Base-by-base conservation (phyloP, 2,329 filamentous ascomycete species). In the Cordyceps farinosa region DNA sequence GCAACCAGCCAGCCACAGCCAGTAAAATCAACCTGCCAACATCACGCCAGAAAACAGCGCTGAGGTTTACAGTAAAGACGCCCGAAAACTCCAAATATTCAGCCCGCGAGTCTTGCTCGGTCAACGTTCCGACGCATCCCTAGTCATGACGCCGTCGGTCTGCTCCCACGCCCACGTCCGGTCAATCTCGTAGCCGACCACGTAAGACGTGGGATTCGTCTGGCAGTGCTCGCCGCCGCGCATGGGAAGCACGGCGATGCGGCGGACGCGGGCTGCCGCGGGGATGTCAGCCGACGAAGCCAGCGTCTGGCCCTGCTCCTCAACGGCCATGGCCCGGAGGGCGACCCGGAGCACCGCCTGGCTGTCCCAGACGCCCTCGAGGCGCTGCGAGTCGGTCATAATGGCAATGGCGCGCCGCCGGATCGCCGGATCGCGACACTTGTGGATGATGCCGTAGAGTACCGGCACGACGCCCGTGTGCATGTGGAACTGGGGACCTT, bases 351-450 rank as follows among this genome's bases (percentile, higher is more conserved):
- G 50, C 7, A 56, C 30, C 27, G 32, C 38, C 34, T 32, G 22
- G 54, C 50, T 60, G 36, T 64, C 50, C 62, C 62, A 64, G 34
- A 64, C 32, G 6, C 62, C 62, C 36, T 64, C 56, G 3, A 54
- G 29, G 5, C 48, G 55, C 32, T 34, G 62, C 10, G 42, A 52
- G 2, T n/a, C 32, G 22, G 42, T 5, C 56, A 64, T 50, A 17
- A 64, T 42, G 5, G 57, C 27, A 9, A 59, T 22, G 8, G 62
- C 62, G 5, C 44, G 55, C 15, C 62, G 22, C 3, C 62, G 56
- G n/a, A 64, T 61, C 3, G 32, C n/a, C n/a, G 62, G 62, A 36
- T 61, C 62, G 9, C 62, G 55, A 51, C 62, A 64, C 29, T 61
- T 60, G 27, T 42, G 42, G 10, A 56, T 56, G 34, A 64, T 59